Percentiles rank a stretch among this genome's conserved stretches.
phyloP scores from a whole-genome alignment of 768 basidiomycete genomes.

The Xerocomus brunneocitrinus region DNA sequence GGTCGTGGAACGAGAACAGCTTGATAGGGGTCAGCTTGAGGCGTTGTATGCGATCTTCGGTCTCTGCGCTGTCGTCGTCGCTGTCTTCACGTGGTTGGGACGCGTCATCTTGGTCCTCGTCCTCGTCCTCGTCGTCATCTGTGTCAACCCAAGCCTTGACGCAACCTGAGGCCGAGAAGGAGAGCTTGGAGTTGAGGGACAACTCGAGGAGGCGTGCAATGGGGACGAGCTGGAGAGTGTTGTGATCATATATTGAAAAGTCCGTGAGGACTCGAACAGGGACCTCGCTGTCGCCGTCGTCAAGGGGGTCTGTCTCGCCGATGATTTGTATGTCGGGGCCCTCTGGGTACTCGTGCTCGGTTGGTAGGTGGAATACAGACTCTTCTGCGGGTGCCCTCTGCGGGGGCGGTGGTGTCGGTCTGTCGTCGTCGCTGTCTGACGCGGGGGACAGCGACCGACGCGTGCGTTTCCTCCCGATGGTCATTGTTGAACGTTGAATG shows the following conservation, averaged over 20 bases:
- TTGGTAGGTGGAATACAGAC: conserved; percentile 10
- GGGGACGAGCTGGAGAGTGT: conserved; percentile 36
- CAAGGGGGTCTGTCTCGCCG: conserved; percentile 37
- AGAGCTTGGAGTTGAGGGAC: conserved; percentile 12
- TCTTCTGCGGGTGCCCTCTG: conserved; percentile 4
- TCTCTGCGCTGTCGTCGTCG: background rate
- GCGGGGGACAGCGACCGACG: conserved; percentile 19
- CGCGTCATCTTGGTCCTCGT: conserved; percentile 19
- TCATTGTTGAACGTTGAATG: conserved; percentile 13
- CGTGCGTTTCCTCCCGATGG: conserved; percentile 21
- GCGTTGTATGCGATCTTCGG: conserved; percentile 21
- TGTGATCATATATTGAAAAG: conserved; percentile 48
- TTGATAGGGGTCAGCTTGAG: conserved; percentile 42
- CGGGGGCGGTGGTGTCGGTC: conserved; percentile 7
- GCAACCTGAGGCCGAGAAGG: conserved; percentile 36
- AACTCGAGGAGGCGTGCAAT: conserved; percentile 38
- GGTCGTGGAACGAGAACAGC: conserved; percentile 45
- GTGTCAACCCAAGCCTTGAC: conserved; percentile 37
- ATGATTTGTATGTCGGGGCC: conserved; percentile 38
- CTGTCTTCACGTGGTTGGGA: conserved; percentile 6
- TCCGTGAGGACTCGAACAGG: conserved; percentile 55
- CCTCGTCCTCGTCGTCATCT: conserved; percentile 26
- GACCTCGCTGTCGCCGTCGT: conserved; percentile 33
- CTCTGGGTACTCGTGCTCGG: conserved; percentile 36
- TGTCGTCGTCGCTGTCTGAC: conserved; percentile 16